A percentile compares a stretch with the other conserved stretches of the same genome.
Conservation (phyloP, 306 rosid species). For the Corylus heterophylla region DNA sequence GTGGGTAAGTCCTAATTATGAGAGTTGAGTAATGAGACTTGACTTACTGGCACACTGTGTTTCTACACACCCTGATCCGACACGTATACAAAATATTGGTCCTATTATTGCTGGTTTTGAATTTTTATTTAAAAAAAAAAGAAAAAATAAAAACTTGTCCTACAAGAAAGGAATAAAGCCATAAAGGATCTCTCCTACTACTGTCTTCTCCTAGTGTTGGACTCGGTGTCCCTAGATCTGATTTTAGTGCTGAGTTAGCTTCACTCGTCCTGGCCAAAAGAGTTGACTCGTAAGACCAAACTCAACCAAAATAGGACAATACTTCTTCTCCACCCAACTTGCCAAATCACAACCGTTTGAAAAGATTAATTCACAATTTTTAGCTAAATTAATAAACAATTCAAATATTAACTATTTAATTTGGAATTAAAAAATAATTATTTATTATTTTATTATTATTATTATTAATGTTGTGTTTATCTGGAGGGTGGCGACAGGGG, state of each 20-base stretch:
- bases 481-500: conserved; percentile 33
- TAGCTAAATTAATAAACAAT: too few species aligned
- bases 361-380: too few species aligned
- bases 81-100: neutral
- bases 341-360: too few species aligned
- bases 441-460: too few species aligned
- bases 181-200: neutral
- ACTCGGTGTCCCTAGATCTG: neutral
- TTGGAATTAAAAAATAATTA: too few species aligned
- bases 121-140: neutral
- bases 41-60: too few species aligned
- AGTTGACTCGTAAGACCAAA: conserved; percentile 13
- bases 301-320: neutral
- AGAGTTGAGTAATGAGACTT: too few species aligned
- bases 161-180: conserved; percentile 40
- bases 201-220: neutral
- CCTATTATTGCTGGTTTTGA: neutral
- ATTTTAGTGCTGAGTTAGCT: conserved; percentile 2
- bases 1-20: too few species aligned
- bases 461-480: too few species aligned
- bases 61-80: too few species aligned
- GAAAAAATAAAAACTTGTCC: neutral
- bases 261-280: neutral
- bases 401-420: too few species aligned
- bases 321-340: neutral